These are phyloP conservation scores for Solanum habrochaites DNA, from an alignment of 257 asterid species.

Conservation along the genomic window DNA sequence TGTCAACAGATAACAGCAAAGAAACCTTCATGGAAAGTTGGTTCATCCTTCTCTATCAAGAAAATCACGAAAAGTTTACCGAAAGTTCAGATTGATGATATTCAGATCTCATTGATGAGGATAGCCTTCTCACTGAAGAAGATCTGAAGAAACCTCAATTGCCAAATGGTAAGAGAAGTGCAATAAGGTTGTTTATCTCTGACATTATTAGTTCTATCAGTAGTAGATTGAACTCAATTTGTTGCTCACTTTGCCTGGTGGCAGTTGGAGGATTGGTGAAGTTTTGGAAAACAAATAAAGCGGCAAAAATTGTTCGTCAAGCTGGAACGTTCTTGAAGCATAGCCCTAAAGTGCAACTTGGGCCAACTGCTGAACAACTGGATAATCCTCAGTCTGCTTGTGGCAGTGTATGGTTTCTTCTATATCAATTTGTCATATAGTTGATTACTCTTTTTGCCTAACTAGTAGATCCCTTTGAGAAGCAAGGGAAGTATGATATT, in stretches of 20 bases:
- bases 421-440: not conserved
- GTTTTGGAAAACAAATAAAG: slow-evolving; percentile 78
- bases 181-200: not conserved
- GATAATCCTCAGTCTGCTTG: slow-evolving; percentile 91
- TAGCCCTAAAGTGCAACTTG: slow-evolving; percentile 87
- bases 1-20: slow-evolving; percentile 45
- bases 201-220: not conserved
- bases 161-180: slow-evolving; percentile 44
- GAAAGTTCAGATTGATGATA: slow-evolving; percentile 61
- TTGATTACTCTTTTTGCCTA: not conserved
- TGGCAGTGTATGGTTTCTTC: slow-evolving; percentile 56
- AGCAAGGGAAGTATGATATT: not conserved
- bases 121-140: slow-evolving; percentile 87
- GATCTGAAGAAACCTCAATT: slow-evolving; percentile 80
- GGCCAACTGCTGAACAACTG: slow-evolving; percentile 61
- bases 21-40: slow-evolving; percentile 89
- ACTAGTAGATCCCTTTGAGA: not conserved
- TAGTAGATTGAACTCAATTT: not conserved
- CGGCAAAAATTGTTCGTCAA: slow-evolving; percentile 86
- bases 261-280: slow-evolving; percentile 77
- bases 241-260: not conserved
- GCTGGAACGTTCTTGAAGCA: slow-evolving; percentile 88
- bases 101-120: slow-evolving; percentile 85
- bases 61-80: slow-evolving; percentile 44
- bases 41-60: slow-evolving; percentile 78